phyloP scores from a whole-genome alignment of 2,329 filamentous ascomycete genomes.

The Pseudocercospora fijiensis region DNA sequence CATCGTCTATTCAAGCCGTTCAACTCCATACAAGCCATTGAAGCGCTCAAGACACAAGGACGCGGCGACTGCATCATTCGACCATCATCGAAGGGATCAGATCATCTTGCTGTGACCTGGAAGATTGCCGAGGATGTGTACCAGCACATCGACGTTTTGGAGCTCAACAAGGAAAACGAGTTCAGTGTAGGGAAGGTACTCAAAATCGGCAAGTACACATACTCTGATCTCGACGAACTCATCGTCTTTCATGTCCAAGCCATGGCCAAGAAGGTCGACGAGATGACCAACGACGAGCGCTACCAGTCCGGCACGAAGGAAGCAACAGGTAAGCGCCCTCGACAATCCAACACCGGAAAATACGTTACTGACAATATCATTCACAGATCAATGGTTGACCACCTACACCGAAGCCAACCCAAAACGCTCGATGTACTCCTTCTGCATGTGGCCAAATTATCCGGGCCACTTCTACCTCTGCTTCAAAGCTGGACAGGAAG shows the following conservation, averaged over 20 bases:
- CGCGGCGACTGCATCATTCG: conserved; percentile 91
- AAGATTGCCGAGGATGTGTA: conserved; percentile 96
- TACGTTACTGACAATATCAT: conserved; percentile 11
- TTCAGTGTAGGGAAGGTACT: conserved; percentile 87
- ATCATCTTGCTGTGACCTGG: conserved; percentile 96
- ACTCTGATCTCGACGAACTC: conserved; percentile 93
- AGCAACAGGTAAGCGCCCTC: conserved; percentile 71
- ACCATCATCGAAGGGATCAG: conserved; percentile 89
- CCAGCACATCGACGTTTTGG: conserved; percentile 95
- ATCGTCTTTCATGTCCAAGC: conserved; percentile 97
- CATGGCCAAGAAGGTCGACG: conserved; percentile 96
- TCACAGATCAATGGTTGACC: conserved; percentile 84
- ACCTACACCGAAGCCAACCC: conserved; percentile 97
- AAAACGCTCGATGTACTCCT: conserved; percentile 87
- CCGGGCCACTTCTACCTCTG: conserved; percentile 94
- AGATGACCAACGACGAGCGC: conserved; percentile 92
- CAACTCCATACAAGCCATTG: conserved; percentile 87
- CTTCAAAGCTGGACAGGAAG: conserved; percentile 84
- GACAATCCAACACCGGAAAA: neutral
- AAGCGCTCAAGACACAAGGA: conserved; percentile 83
- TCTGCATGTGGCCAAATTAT: conserved; percentile 89
- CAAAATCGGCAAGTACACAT: conserved; percentile 85
- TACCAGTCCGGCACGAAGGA: conserved; percentile 78
- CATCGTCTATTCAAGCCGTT: conserved; percentile 94
- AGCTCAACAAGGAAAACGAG: conserved; percentile 95